Base-by-base conservation (phyloP, 495 filamentous ascomycete genomes). In the Aspergillus homomorphus region DNA sequence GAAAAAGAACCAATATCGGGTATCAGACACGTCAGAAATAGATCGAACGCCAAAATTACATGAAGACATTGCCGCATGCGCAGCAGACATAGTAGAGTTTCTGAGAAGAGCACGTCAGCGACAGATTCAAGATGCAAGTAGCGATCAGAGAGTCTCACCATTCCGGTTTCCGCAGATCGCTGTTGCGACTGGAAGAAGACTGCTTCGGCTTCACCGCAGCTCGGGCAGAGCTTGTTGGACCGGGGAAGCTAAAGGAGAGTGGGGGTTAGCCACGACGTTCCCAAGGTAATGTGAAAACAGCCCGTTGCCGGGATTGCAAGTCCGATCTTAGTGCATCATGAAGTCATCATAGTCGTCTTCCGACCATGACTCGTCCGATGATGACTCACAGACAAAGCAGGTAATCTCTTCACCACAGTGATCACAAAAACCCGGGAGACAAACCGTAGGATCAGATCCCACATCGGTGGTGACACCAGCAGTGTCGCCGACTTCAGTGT, bases 131-230 rank as follows among this genome's bases (percentile, higher is more conserved):
- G 14, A 48, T 9, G 30, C 14, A 53, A 51, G 23, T 51, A 22
- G 26, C 45, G 60, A 45, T 26, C 30, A 53, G 41, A 38, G 26
- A 61, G 44, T 69, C 88, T 82, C 69, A 98, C 94, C 94, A 98
- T 98, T 73, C 95, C 95, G 9, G 95, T 98, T 71, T 97, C 92
- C 15, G 91, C 89, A 51, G 87, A 95, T 67, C 95, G 87, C 77
- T 97, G 92, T 70, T 98, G 94, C 43, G 91, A 96, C 77, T 98
- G 94, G 80, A 98, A 98, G 74, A 95, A 98, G 45, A 98, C 95
- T 1, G 90, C 89, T 73, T 97, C 90, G 52, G 81, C 83, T 69
- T 95, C 88, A 45, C 83, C 79, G 79, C 94, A 98, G 56, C 81
- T 81, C 15, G 92, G 90, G 73, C 94, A 98, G 51, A 79, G 77